Evolutionary conservation across 2,329 filamentous ascomycete genomes (phyloP).

Genomic region (Lachnum nothofagi): DNA sequence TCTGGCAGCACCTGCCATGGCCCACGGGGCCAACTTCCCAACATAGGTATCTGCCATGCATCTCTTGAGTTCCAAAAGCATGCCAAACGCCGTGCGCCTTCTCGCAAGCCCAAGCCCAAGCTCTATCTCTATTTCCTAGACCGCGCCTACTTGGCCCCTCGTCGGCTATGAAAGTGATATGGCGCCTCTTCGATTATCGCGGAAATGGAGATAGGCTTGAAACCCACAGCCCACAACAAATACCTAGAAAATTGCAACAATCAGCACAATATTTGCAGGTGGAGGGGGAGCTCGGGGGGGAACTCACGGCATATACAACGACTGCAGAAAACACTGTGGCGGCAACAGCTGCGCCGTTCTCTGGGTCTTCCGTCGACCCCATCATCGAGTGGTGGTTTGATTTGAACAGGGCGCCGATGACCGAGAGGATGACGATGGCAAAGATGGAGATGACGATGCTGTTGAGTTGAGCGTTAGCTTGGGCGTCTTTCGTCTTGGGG

Average conservation of each 20-base stretch:
- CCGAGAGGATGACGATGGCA: constrained; percentile 59
- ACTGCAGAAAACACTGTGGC: constrained; percentile 83
- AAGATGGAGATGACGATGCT: constrained; percentile 70
- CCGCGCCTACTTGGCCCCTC: background rate
- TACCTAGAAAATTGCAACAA: constrained; percentile 47
- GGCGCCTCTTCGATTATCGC: constrained; percentile 75
- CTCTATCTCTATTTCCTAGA: constrained; percentile 1
- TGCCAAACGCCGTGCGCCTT: constrained; percentile 23
- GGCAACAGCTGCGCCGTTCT: constrained; percentile 70
- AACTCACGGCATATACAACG: constrained; percentile 77
- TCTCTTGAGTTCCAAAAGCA: background rate
- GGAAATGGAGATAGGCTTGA: constrained; percentile 80
- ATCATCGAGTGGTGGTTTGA: constrained; percentile 78
- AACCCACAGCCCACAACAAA: constrained; percentile 90
- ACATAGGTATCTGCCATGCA: background rate
- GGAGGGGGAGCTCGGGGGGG: background rate
- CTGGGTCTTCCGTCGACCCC: constrained; percentile 65
- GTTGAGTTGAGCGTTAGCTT: constrained; percentile 15
- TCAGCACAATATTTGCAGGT: constrained; percentile 2
- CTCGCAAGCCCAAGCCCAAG: background rate
- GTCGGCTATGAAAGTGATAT: constrained; percentile 58
- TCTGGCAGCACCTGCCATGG: background rate
- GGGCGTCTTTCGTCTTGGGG: background rate
- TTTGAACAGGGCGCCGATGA: constrained; percentile 67
- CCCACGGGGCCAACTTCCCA: background rate